phyloP scores from a whole-genome alignment of 2,329 filamentous ascomycete genomes.

The Gnomoniopsis smithogilvyi region DNA sequence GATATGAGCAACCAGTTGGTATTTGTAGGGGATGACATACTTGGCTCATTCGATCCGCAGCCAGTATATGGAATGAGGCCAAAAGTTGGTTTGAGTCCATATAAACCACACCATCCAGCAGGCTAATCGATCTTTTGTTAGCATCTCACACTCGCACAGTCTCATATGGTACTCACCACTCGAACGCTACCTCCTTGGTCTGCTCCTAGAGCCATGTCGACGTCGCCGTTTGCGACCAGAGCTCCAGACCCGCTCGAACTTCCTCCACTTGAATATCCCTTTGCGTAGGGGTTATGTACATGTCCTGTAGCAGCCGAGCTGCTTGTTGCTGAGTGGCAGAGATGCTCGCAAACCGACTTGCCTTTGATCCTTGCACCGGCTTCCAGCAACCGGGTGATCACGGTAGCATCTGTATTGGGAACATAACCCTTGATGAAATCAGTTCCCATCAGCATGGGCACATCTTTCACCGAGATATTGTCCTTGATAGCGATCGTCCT shows the following conservation, averaged over 20 bases:
- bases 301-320: conserved; percentile 41
- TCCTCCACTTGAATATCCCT: conserved; percentile 45
- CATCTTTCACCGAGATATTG: conserved; percentile 41
- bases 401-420: conserved; percentile 39
- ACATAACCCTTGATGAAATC: conserved; percentile 34
- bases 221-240: conserved; percentile 35
- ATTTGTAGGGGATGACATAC: not conserved
- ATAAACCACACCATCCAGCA: not conserved
- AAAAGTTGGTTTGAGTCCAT: not conserved
- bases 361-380: conserved; percentile 39
- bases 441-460: conserved; percentile 42
- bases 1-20: not conserved
- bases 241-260: conserved; percentile 40
- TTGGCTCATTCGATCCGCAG: conserved; percentile 27
- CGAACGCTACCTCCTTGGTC: not conserved
- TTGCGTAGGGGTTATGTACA: conserved; percentile 44
- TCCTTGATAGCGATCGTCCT: conserved; percentile 45
- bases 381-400: conserved; percentile 39
- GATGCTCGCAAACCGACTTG: conserved; percentile 45
- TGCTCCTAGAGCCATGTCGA: conserved; percentile 24
- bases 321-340: conserved; percentile 38
- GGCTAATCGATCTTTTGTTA: not conserved
- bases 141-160: no score
- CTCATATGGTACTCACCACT: not conserved
- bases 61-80: conserved; percentile 33